Conservation (phyloP, 1,284 basidiomycete species). For the Volvariella surrecta region DNA sequence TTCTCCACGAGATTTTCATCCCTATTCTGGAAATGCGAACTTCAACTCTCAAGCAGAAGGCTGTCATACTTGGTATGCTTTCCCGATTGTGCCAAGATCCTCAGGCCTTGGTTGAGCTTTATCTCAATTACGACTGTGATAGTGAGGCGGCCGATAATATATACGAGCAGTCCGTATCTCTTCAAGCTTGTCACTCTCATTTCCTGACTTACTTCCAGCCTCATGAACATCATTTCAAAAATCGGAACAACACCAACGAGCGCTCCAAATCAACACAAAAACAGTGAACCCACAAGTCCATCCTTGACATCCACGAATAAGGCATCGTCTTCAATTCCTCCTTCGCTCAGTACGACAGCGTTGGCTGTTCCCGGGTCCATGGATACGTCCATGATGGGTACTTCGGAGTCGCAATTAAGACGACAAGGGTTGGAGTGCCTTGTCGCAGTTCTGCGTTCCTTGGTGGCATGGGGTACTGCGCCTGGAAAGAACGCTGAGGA, state of each 20-base stretch:
- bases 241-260: constrained; percentile 69
- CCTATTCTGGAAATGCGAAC: constrained; percentile 98
- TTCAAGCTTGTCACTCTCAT: neutral
- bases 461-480: constrained; percentile 84
- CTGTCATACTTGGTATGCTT: constrained; percentile 80
- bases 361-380: constrained; percentile 59
- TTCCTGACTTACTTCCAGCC: constrained; percentile 30
- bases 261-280: constrained; percentile 36
- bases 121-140: constrained; percentile 98
- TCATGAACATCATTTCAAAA: constrained; percentile 93
- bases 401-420: constrained; percentile 79
- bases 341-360: constrained; percentile 60
- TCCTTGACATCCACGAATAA: constrained; percentile 47
- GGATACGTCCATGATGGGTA: constrained; percentile 56
- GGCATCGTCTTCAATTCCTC: constrained; percentile 35
- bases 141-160: constrained; percentile 90
- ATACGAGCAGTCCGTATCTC: constrained; percentile 73
- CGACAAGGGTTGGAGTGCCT: constrained; percentile 88
- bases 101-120: constrained; percentile 93
- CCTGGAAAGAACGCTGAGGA: constrained; percentile 43
- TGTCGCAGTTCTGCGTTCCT: constrained; percentile 77
- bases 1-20: constrained; percentile 98
- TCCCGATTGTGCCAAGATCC: constrained; percentile 88
- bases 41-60: constrained; percentile 92
- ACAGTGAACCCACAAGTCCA: constrained; percentile 51